A percentile compares a stretch with the other conserved stretches of the same genome.
phyloP scores from a whole-genome alignment of 495 filamentous ascomycete species.

The Mytilinidion resinicola region DNA sequence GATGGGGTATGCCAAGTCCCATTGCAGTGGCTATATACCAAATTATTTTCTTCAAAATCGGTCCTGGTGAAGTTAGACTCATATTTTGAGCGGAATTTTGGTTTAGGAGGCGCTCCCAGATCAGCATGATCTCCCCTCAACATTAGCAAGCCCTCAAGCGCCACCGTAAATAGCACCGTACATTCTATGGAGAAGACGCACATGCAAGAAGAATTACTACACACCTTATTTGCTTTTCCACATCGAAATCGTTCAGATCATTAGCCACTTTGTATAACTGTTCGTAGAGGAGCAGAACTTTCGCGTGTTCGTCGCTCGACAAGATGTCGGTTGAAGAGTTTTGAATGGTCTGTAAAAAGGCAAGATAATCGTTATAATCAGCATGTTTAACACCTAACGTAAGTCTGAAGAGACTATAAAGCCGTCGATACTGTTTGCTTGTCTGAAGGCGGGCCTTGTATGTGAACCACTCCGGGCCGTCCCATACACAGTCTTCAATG shows the following conservation, averaged over 20 bases:
- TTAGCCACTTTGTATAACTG: background rate
- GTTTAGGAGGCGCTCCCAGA: background rate
- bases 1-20: constrained; percentile 4
- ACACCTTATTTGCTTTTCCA: background rate
- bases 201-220: no score
- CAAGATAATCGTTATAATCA: background rate
- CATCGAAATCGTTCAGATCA: background rate
- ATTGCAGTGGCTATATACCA: background rate
- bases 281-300: background rate
- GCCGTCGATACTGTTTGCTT: background rate
- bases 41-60: background rate
- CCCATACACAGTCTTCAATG: background rate
- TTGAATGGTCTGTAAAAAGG: background rate
- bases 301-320: background rate
- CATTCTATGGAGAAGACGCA: no score
- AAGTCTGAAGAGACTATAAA: background rate
- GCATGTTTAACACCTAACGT: background rate
- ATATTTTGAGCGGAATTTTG: background rate
- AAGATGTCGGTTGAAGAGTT: background rate
- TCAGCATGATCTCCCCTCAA: background rate
- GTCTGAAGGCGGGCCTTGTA: background rate
- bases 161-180: no score
- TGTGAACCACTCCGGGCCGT: constrained; percentile 2
- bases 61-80: background rate
- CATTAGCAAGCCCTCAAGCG: no score